Base-by-base conservation (phyloP, 768 basidiomycete species). In the Austroboletus eburneus region DNA sequence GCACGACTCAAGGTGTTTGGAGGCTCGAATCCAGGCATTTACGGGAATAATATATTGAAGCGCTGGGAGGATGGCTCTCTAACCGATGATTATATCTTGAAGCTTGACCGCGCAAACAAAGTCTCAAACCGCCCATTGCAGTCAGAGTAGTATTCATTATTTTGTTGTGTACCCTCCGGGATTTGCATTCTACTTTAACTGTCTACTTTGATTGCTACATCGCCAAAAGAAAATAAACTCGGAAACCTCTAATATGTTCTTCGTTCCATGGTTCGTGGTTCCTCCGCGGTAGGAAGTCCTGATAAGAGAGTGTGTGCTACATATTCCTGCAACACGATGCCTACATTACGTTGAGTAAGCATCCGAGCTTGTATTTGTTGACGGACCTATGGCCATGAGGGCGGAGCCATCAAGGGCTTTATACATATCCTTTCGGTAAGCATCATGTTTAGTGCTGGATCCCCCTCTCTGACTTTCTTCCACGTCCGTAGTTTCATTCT, bases 1-100 rank as follows among this genome's bases (percentile, higher is more conserved):
- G 91, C 89, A 48, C 74, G 96, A 45, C 74, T 99, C 40, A 85
- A 88, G 51, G 87, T 98, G 54, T 98, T 94, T 60, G 80, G 88
- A 33, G 87, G 79, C 9, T 70, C 81, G 42, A 79, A 88, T 51
- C 84, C 85, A 75, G 88, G 88, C 20, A 80, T 83, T 12, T 77
- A 91, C 50, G 79, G 80, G 46, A 75, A 73, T 10, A 95, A 95
- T 61, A 73, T 93, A 49, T 53, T 93, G 59, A 79, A 80, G 56
- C 86, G 85, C 49, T 92, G 88, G 85, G 86, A 91, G 54, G 87
- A 89, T 50, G 86, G 87, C 24, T 85, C 81, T 1, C 60, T 89
- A 41, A 76, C 78, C 25, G 67, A 68, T n/a, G 54, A 56, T 14
- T 64, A 66, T 16, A 57, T 68, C 22, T 29, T 58, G 43, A 64